Evolutionary conservation across 768 basidiomycete genomes (phyloP), one percentile per base, ranked within the genome.

Genomic region (Tylopilus plumbeoviolaceoides): DNA sequence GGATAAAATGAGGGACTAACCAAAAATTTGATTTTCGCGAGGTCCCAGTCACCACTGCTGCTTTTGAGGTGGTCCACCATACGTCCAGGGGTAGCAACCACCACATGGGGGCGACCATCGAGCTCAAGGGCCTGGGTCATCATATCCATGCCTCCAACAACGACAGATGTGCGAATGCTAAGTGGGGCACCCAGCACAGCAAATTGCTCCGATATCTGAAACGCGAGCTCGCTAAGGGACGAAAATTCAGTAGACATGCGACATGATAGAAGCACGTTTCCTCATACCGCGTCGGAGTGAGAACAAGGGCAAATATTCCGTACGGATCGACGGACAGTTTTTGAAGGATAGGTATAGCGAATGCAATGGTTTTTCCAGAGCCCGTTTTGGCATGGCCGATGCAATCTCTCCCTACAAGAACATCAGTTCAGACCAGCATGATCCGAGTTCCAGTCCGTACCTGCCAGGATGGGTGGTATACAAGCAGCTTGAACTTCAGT

Each of bases 91-190:
- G 97, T 99, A 8, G 95, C 97, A 43, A 99, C 84, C 21, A 98
- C 85, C 35, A 99, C 79, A 66, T 98, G 97, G 0, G 97, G 97
- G 39, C 89, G 81, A 57, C 84, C 82, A 3, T 79, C 77, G 14
- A 99, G 81, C 62, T 95, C 93, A 17, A 91, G 74, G 0, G 95
- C 91, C 67, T 99, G 97, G 1, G 83, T 68, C 77, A 97, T 92
- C 87, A 95, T 95, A 62, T 99, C 97, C 92, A 99, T 95, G 6
- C 97, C 97, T 17, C 97, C 97, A 2, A 98, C 94, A 30, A 98
- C 75, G 8, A 98, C 93, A 10, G 88, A 81, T 9, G 93, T 95
- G 28, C 84, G 84, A 44, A 92, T 71, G 63, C 87, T 92, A 53
- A 97, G 72, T 11, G 91, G 76, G 17, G 81, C 76, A 23, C 97